A percentile compares a stretch with the other conserved stretches of the same genome.
Evolutionary conservation across 257 asterid genomes (phyloP).

Genomic region (Plectranthus barbatus): DNA sequence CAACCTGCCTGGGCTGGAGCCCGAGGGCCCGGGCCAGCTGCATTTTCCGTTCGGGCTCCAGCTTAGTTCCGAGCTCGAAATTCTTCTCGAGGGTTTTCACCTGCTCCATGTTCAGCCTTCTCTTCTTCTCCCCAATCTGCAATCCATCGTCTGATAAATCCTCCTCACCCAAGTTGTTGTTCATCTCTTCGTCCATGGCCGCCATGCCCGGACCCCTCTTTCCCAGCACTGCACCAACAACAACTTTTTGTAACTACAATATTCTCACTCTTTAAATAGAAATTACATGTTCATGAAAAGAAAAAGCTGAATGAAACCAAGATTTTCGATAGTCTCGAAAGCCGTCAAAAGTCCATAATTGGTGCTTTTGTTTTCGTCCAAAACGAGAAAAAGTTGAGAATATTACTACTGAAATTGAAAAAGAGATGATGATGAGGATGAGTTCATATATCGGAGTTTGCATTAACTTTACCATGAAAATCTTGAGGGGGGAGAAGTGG

Average conservation of each 20-base stretch:
- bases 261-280: no score
- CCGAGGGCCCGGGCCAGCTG: conserved; percentile 64
- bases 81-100: conserved; percentile 46
- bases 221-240: conserved; percentile 19
- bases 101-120: conserved; percentile 55
- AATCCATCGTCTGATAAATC: conserved; percentile 47
- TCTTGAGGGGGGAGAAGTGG: conserved; percentile 43
- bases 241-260: no score
- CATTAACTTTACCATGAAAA: conserved; percentile 23
- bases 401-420: no score
- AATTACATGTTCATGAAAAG: no score
- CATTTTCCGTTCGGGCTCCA: conserved; percentile 55
- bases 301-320: no score
- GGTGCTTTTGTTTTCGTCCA: no score
- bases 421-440: background rate
- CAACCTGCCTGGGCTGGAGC: conserved; percentile 51
- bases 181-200: conserved; percentile 16
- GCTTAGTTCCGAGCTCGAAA: conserved; percentile 48
- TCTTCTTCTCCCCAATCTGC: conserved; percentile 49
- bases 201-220: conserved; percentile 35
- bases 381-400: no score
- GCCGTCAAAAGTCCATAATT: no score
- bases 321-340: no score
- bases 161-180: conserved; percentile 23
- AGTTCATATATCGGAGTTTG: background rate